These are phyloP conservation scores for Cutaneotrichosporon daszewskae DNA, from an alignment of 1,284 basidiomycete species.

Conservation along the genomic window DNA sequence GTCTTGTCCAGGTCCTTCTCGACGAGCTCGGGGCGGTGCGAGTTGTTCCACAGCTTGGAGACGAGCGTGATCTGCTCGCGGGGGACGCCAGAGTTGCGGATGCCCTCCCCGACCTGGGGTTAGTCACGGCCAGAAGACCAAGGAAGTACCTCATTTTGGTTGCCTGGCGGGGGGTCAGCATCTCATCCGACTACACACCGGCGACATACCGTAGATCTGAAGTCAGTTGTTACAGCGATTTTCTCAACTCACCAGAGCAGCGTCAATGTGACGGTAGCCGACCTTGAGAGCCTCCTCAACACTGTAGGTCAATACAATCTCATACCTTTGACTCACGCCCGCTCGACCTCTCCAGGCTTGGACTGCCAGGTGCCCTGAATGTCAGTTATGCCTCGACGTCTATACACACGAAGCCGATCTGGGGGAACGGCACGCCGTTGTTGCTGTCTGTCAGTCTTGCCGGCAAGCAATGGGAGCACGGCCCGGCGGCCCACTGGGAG, in stretches of 20 bases:
- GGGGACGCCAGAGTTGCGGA: conserved; percentile 68
- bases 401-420: conserved; percentile 60
- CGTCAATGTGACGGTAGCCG: conserved; percentile 75
- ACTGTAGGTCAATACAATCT: conserved; percentile 1
- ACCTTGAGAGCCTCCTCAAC: conserved; percentile 65
- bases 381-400: neutral
- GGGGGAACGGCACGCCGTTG: conserved; percentile 51
- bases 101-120: conserved; percentile 56
- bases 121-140: neutral
- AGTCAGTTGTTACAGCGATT: too few relatives aligned
- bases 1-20: conserved; percentile 70
- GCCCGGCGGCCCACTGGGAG: neutral
- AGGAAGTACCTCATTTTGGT: neutral
- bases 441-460: neutral
- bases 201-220: too few relatives aligned
- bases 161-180: too few relatives aligned
- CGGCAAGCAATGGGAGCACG: neutral
- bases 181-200: too few relatives aligned
- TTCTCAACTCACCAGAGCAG: conserved; percentile 65
- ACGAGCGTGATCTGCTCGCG: conserved; percentile 80
- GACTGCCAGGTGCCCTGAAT: conserved; percentile 2
- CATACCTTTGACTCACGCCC: conserved; percentile 9
- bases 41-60: conserved; percentile 53
- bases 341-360: conserved; percentile 64
- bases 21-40: conserved; percentile 49